Percentiles rank a stretch among this genome's conserved stretches.
Conservation (phyloP, 139 green algal genomes). For the Micromonas commoda region DNA sequence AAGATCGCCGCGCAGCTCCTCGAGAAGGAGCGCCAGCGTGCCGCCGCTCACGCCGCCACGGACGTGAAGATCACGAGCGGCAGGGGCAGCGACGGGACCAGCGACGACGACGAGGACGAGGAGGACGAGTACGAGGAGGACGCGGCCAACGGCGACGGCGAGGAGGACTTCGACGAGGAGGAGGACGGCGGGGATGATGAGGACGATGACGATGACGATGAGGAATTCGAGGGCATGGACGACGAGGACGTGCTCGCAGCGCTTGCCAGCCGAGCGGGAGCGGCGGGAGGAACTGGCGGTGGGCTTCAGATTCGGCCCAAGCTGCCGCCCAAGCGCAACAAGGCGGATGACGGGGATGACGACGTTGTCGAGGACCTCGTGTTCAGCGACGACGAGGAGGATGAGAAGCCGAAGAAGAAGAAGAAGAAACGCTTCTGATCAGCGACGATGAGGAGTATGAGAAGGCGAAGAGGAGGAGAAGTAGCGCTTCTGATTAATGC, state of each 20-base stretch:
- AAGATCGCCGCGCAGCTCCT: neutral
- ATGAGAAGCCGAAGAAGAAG: neutral
- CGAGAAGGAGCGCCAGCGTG: neutral
- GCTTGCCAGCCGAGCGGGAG: neutral
- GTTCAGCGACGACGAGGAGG: neutral
- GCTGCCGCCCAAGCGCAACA: neutral
- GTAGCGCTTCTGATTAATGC: no score
- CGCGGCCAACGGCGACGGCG: neutral
- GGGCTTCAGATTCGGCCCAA: neutral
- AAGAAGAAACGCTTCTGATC: no score
- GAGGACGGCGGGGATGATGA: neutral
- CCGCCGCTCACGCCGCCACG: neutral
- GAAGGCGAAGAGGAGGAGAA: neutral
- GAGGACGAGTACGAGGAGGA: neutral
- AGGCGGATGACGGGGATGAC: neutral
- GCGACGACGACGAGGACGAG: neutral
- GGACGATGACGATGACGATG: constrained; percentile 12
- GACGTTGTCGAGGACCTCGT: constrained; percentile 8
- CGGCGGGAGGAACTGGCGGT: neutral
- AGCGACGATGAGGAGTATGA: neutral
- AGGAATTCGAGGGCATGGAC: constrained; percentile 6
- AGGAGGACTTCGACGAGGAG: neutral
- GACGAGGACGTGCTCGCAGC: neutral
- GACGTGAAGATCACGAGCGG: neutral
- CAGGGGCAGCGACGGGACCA: neutral